Evolutionary conservation across 1,284 basidiomycete species (phyloP), one percentile per base, ranked within the genome.

Genomic region (Porodaedalea pini): DNA sequence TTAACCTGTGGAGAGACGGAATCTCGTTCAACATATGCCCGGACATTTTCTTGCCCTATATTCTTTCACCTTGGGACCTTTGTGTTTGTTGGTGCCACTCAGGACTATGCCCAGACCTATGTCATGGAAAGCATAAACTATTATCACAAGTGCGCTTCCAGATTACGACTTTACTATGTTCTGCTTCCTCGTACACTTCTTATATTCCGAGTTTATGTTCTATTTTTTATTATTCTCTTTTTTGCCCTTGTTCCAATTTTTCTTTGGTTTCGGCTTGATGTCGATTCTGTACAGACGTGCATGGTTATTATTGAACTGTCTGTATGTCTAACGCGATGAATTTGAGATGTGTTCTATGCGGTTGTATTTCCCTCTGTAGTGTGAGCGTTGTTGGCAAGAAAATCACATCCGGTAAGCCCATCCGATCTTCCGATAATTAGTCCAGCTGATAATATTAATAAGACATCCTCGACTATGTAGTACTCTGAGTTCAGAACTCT

Each of bases 281-380:
- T 57, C 49, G 37, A 17, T 44, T 31, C 8, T 51, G 54, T 55
- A 48, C 34, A 51, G 47, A 51, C 45, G 45, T 50, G 45, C 32
- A 50, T 50, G 54, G 49, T 39, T 43, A 21, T 23, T 17, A 27
- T 31, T 41, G 44, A 34, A 43, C 43, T 40, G 43, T 34, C 51
- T 58, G 57, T 58, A 53, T 58, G 53, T 27, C n/a, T 37, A 25
- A 45, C 45, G 57, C 27, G 29, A 15, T 41, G 25, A 31, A 31
- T 43, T 23, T 41, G 51, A 43, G 19, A 43, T 43, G 21, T 53
- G 17, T 41, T 29, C 13, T 11, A 11, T 37, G 27, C 23, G 13
- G n/a, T 23, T 44, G 41, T 44, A 23, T 49, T 36, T 51, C 10
- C n/a, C 6, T 51, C 11, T 29, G 17, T 15, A 13, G 17, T 51